These are phyloP conservation scores for Mitragyna speciosa DNA, from an alignment of 257 asterid genomes.

Conservation along the genomic window DNA sequence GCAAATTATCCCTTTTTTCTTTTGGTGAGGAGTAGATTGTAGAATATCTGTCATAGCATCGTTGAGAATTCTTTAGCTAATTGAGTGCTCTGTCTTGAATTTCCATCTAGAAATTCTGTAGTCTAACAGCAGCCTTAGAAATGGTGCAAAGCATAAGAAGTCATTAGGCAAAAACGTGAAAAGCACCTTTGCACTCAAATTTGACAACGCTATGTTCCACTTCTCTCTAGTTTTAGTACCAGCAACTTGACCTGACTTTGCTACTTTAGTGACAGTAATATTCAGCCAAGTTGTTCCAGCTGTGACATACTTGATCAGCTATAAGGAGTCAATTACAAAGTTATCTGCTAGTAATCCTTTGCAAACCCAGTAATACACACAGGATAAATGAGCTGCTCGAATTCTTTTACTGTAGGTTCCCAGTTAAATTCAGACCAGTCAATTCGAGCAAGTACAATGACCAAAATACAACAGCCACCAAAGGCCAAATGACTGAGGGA, in stretches of 20 bases:
- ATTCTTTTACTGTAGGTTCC: background rate
- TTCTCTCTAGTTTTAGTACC: slow-evolving; percentile 86
- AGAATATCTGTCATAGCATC: background rate
- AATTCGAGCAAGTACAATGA: background rate
- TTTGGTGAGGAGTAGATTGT: background rate
- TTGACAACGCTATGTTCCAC: slow-evolving; percentile 76
- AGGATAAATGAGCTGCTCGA: background rate
- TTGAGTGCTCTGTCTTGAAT: background rate
- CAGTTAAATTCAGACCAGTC: background rate
- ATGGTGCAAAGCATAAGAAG: background rate
- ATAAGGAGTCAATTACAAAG: slow-evolving; percentile 9
- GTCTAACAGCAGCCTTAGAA: background rate
- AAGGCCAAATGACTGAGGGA: background rate
- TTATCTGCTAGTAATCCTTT: background rate
- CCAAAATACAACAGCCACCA: background rate
- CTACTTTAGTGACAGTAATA: slow-evolving; percentile 84
- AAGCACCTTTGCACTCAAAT: slow-evolving; percentile 79
- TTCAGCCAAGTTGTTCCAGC: slow-evolving; percentile 94
- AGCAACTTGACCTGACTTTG: slow-evolving; percentile 92
- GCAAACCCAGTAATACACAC: background rate
- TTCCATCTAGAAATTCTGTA: background rate
- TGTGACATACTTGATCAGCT: slow-evolving; percentile 73
- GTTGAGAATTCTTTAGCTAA: background rate
- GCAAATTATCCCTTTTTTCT: background rate
- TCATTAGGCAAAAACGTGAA: background rate